These are phyloP conservation scores for Coemansia nantahalensis DNA, from an alignment of 192 early-diverging fungal species.

Conservation along the genomic window DNA sequence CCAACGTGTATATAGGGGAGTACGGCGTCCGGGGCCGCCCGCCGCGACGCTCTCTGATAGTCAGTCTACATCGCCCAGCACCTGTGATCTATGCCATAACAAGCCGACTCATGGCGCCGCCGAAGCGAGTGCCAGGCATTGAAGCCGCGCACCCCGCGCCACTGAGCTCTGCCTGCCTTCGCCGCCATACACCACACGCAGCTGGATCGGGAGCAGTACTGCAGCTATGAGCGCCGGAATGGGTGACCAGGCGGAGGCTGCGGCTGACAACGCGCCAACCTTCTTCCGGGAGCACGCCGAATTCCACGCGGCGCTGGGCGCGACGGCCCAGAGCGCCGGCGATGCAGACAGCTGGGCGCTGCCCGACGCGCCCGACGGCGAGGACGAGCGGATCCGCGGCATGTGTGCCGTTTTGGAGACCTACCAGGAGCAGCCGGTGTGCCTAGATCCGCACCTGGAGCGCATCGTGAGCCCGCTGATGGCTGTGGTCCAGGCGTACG, in stretches of 20 bases:
- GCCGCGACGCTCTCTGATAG: too few relatives aligned
- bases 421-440: conserved; percentile 51
- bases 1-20: too few relatives aligned
- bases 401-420: conserved; percentile 21
- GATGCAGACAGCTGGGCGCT: conserved; percentile 12
- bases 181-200: not conserved
- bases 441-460: conserved; percentile 47
- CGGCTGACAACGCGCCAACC: conserved; percentile 28
- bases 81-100: too few relatives aligned
- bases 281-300: conserved; percentile 43
- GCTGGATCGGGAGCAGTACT: not conserved
- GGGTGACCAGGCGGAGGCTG: not conserved
- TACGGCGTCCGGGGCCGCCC: too few relatives aligned
- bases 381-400: conserved; percentile 14
- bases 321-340: conserved; percentile 11
- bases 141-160: too few relatives aligned
- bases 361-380: conserved; percentile 9
- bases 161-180: too few relatives aligned
- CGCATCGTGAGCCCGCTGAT: conserved; percentile 34
- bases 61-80: too few relatives aligned
- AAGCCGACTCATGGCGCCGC: too few relatives aligned
- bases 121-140: too few relatives aligned
- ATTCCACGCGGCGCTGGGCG: conserved; percentile 25
- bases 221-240: conserved; percentile 5
- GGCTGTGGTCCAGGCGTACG: conserved; percentile 23